Conservation (phyloP, 140 eudicot genomes). For the Senecio squalidus region DNA sequence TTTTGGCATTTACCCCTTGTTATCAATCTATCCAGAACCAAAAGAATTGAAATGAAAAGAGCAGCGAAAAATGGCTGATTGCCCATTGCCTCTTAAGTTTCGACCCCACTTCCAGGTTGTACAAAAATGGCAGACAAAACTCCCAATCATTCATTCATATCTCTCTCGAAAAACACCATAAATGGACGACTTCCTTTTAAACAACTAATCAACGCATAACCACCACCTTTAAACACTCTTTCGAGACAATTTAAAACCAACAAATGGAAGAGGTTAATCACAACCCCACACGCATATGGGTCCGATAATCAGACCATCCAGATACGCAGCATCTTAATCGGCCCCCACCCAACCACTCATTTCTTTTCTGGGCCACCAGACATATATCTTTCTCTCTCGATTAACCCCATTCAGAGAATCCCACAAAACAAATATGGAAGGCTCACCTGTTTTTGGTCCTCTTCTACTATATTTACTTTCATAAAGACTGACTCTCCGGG, state of each 20-base stretch:
- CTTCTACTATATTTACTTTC: neutral
- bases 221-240: conserved; percentile 26
- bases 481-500: conserved; percentile 27
- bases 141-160: conserved; percentile 40
- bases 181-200: conserved; percentile 17
- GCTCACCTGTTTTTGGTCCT: neutral
- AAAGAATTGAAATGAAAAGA: neutral
- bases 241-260: conserved; percentile 4
- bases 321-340: conserved; percentile 29
- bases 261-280: conserved; percentile 16
- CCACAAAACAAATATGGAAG: conserved; percentile 6
- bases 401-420: neutral
- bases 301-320: conserved; percentile 14
- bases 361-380: conserved; percentile 30
- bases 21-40: neutral
- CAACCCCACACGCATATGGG: conserved; percentile 12
- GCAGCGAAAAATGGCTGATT: neutral
- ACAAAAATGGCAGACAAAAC: conserved; percentile 33
- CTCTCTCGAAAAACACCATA: conserved; percentile 30
- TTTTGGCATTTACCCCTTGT: conserved; percentile 2
- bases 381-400: conserved; percentile 6
- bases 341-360: conserved; percentile 15
- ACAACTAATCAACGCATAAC: conserved; percentile 16
- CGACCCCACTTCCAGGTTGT: conserved; percentile 40
- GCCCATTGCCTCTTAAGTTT: conserved; percentile 13